A percentile compares a stretch with the other conserved stretches of the same genome.
These are phyloP conservation scores for Kandelia obovata DNA, from an alignment of 345 rosid species.

Conservation along the genomic window DNA sequence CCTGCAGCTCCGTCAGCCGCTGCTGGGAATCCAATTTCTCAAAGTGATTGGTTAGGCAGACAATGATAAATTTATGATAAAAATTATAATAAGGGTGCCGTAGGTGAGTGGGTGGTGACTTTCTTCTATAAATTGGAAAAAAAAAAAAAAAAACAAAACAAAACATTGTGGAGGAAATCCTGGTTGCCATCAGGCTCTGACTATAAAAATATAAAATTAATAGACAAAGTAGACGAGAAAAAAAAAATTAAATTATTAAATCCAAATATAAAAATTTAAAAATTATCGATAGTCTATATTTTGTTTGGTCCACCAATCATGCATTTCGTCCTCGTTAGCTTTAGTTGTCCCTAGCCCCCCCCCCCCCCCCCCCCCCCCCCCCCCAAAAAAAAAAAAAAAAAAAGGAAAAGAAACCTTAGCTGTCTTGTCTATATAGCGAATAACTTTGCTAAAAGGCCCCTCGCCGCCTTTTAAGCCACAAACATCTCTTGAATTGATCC, in stretches of 20 bases:
- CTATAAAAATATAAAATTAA: neutral
- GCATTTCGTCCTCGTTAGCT: neutral
- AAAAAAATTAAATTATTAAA: neutral
- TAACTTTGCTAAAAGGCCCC: neutral
- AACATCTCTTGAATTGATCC: neutral
- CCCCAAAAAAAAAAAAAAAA: neutral
- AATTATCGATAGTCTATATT: too few relatives aligned
- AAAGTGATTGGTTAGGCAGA: constrained; percentile 18
- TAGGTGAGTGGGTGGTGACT: too few relatives aligned
- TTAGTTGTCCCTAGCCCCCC: neutral
- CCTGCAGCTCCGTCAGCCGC: too few relatives aligned
- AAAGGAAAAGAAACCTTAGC: too few relatives aligned
- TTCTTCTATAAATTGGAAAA: too few relatives aligned
- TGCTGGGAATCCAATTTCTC: neutral
- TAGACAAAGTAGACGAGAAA: neutral
- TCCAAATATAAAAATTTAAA: too few relatives aligned
- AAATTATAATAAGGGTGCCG: too few relatives aligned
- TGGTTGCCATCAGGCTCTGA: neutral
- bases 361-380: too few relatives aligned
- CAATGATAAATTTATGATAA: neutral
- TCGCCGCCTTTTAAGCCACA: neutral
- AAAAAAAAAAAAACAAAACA: too few relatives aligned
- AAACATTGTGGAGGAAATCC: neutral
- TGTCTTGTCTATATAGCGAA: constrained; percentile 15
- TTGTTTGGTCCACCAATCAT: too few relatives aligned